Evolutionary conservation across 192 early-diverging fungal genomes (phyloP), one percentile per base, ranked within the genome.

Genomic region (Coemansia javaensis): DNA sequence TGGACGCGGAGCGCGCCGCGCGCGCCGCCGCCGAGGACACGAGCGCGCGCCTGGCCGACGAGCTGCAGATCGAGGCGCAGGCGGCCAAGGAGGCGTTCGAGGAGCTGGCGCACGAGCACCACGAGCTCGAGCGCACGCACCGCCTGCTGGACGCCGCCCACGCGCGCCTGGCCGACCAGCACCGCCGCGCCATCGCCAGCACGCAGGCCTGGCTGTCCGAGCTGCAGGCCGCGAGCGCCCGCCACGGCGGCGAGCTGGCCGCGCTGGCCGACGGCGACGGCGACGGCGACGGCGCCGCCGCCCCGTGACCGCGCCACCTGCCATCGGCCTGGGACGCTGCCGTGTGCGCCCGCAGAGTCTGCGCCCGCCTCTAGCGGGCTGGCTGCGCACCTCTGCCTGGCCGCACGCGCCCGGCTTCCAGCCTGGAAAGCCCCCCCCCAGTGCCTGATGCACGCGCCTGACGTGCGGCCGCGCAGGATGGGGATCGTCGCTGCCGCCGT

Each of bases 201-300:
- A 72, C 68, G 28, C 60, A 63, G 61, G 68, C 68, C 23, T 72
- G 68, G 68, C 40, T 72, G 36, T 47, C 50, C 32, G 68, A 72
- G 61, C 68, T 72, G 32, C 60, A 64, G 46, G 50, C 50, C 14
- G 47, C 61, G 14, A 38, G 51, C 32, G 23, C 37, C n/a, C 53
- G 52, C 14, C 68, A 72, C 45, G 32, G 52, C 32, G 50, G 34
- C 1, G 53, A 59, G 47, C 50, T 70, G 18, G 47, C 40, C 31
- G 38, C 3, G 5, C 49, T 51, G 49, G 27, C 16, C 39, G 49
- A 49, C 28, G 31, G 13, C 32, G 37, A 4, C 38, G 39, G n/a
- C n/a, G n/a, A n/a, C n/a, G n/a, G n/a, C n/a, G n/a, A n/a, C n/a
- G n/a, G n/a, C n/a, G n/a, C n/a, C n/a, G n/a, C n/a, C n/a, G n/a